Evolutionary conservation across 768 basidiomycete species (phyloP).

Genomic region (Boletus fagicola): DNA sequence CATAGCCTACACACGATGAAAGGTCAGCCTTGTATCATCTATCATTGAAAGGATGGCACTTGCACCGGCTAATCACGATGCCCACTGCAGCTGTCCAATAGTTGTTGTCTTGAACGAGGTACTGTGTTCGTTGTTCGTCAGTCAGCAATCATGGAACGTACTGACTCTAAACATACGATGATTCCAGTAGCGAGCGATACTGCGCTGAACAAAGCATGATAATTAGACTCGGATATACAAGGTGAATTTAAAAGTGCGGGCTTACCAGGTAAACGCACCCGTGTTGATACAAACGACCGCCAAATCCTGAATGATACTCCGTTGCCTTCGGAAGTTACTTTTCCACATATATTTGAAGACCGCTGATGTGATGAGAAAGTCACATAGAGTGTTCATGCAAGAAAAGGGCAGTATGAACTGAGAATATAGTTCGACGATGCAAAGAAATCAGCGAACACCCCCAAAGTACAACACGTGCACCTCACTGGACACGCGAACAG

Average conservation of each 20-base stretch:
- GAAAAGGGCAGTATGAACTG: background rate
- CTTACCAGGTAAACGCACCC: too few relatives aligned
- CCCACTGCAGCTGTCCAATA: background rate
- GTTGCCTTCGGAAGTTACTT: too few relatives aligned
- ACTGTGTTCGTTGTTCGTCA: background rate
- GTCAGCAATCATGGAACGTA: background rate
- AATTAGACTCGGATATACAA: background rate
- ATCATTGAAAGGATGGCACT: background rate
- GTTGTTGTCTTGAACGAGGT: background rate
- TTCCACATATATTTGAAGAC: too few relatives aligned
- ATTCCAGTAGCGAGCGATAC: background rate
- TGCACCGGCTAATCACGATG: background rate
- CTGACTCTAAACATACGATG: background rate
- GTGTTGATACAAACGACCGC: too few relatives aligned
- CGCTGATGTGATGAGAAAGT: too few relatives aligned
- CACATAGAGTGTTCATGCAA: too few relatives aligned
- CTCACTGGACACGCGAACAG: conserved; percentile 1
- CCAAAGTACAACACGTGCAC: background rate
- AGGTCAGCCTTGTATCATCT: background rate
- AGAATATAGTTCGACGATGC: background rate
- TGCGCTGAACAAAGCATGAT: background rate
- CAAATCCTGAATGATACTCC: too few relatives aligned
- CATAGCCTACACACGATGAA: conserved; percentile 1
- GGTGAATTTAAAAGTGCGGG: background rate
- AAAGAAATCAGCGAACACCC: background rate